Percentiles rank a stretch among this genome's conserved stretches.
phyloP scores from a whole-genome alignment of 768 basidiomycete genomes.

The Tulasnella sp. region DNA sequence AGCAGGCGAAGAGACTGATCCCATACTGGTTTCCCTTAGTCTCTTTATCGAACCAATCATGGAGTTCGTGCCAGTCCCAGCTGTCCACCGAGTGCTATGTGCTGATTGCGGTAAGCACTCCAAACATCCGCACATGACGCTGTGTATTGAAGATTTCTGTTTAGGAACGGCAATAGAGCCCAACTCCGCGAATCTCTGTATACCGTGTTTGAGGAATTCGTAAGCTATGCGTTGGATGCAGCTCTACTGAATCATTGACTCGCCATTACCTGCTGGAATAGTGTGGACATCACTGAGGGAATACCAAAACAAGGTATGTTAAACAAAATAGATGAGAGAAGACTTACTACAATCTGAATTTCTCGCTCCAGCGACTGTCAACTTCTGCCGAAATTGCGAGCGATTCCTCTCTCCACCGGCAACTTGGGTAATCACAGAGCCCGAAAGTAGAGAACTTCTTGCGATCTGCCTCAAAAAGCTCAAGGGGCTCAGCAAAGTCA shows the following conservation, averaged over 20 bases:
- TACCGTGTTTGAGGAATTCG: conserved; percentile 81
- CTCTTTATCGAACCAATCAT: conserved; percentile 37
- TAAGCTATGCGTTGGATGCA: conserved; percentile 29
- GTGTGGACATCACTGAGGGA: conserved; percentile 94
- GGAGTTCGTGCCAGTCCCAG: conserved; percentile 68
- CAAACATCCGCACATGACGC: neutral
- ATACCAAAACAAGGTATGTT: conserved; percentile 82
- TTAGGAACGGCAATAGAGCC: conserved; percentile 77
- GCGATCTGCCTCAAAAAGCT: conserved; percentile 92
- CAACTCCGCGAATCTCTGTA: conserved; percentile 87
- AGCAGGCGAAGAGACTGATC: too few relatives aligned
- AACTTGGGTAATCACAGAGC: conserved; percentile 73
- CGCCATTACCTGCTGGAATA: conserved; percentile 25
- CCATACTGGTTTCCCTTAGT: neutral
- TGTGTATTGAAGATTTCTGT: neutral
- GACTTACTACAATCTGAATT: neutral
- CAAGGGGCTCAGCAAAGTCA: conserved; percentile 86
- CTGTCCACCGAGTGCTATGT: conserved; percentile 74
- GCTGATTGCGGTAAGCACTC: conserved; percentile 66
- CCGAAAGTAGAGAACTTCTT: conserved; percentile 86
- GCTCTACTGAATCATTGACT: neutral
- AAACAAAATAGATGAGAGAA: neutral
- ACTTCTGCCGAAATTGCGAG: conserved; percentile 93
- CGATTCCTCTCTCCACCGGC: conserved; percentile 86
- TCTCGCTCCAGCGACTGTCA: conserved; percentile 54